phyloP scores from a whole-genome alignment of 768 basidiomycete genomes.

The Suillus plorans region DNA sequence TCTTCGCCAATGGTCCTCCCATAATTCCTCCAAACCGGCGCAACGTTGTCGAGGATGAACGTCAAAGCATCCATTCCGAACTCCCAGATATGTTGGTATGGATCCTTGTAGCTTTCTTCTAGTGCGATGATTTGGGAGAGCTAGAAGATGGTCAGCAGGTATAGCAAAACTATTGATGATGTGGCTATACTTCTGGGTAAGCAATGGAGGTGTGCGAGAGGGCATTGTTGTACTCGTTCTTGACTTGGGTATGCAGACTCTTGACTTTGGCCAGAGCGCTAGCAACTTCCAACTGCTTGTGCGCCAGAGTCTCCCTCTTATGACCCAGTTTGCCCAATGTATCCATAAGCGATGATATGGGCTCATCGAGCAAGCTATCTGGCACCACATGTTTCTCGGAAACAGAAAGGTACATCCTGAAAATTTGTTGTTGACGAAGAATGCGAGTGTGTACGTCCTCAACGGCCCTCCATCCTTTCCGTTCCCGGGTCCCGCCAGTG shows the following conservation, averaged over 20 bases:
- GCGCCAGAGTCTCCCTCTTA: constrained; percentile 43
- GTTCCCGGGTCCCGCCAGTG: constrained; percentile 59
- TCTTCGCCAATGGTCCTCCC: constrained; percentile 82
- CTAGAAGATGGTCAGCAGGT: constrained; percentile 33
- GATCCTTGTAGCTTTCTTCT: constrained; percentile 78
- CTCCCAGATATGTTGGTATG: constrained; percentile 81
- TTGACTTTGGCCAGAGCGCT: constrained; percentile 54
- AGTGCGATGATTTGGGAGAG: constrained; percentile 67
- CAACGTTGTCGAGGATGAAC: constrained; percentile 70
- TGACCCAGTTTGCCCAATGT: constrained; percentile 51
- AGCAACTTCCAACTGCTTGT: constrained; percentile 49
- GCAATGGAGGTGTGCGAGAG: constrained; percentile 68
- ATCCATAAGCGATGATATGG: constrained; percentile 49
- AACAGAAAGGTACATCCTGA: constrained; percentile 44
- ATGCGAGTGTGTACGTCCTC: constrained; percentile 73
- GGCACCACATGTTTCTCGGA: constrained; percentile 12
- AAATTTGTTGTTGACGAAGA: constrained; percentile 55
- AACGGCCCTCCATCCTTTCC: constrained; percentile 67
- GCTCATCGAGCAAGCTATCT: constrained; percentile 51
- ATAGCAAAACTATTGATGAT: neutral
- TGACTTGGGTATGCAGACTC: constrained; percentile 52
- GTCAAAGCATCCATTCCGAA: constrained; percentile 78
- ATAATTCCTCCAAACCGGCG: constrained; percentile 80
- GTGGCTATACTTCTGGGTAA: constrained; percentile 66
- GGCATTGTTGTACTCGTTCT: constrained; percentile 64